A percentile compares a stretch with the other conserved stretches of the same genome.
These are phyloP conservation scores for Pyrenophora graminea DNA, from an alignment of 2,329 filamentous ascomycete genomes.

Conservation along the genomic window DNA sequence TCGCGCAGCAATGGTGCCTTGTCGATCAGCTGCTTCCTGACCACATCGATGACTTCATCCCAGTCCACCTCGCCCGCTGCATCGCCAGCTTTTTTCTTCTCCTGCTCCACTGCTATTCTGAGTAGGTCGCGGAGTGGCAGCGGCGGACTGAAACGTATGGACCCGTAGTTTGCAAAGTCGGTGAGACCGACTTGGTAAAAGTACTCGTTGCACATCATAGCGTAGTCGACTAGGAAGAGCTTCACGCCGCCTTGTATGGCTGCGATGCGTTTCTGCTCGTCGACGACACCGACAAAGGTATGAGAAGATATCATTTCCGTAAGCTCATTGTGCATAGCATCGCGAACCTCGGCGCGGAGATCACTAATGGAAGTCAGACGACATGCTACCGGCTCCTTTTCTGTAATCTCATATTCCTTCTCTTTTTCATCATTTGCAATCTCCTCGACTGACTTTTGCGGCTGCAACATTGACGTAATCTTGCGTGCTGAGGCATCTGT, in stretches of 20 bases:
- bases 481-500: conserved; percentile 89
- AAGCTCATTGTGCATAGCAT: conserved; percentile 79
- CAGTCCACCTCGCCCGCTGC: conserved; percentile 64
- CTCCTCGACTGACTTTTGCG: conserved; percentile 48
- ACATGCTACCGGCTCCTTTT: conserved; percentile 71
- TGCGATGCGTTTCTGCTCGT: conserved; percentile 82
- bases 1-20: conserved; percentile 85
- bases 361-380: conserved; percentile 83
- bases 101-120: conserved; percentile 70
- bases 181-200: conserved; percentile 95
- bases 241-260: conserved; percentile 92
- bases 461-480: conserved; percentile 93
- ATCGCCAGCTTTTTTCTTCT: conserved; percentile 58
- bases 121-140: conserved; percentile 74
- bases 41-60: conserved; percentile 66
- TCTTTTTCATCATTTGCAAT: conserved; percentile 50
- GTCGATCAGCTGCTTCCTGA: conserved; percentile 71
- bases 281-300: conserved; percentile 92
- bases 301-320: conserved; percentile 86
- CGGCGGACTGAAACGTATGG: conserved; percentile 77
- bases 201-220: conserved; percentile 79
- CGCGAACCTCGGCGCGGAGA: conserved; percentile 78
- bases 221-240: conserved; percentile 91
- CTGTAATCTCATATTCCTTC: conserved; percentile 71
- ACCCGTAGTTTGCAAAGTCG: conserved; percentile 93